Conservation (phyloP, 2,329 filamentous ascomycete species). For the Fusarium sp. region DNA sequence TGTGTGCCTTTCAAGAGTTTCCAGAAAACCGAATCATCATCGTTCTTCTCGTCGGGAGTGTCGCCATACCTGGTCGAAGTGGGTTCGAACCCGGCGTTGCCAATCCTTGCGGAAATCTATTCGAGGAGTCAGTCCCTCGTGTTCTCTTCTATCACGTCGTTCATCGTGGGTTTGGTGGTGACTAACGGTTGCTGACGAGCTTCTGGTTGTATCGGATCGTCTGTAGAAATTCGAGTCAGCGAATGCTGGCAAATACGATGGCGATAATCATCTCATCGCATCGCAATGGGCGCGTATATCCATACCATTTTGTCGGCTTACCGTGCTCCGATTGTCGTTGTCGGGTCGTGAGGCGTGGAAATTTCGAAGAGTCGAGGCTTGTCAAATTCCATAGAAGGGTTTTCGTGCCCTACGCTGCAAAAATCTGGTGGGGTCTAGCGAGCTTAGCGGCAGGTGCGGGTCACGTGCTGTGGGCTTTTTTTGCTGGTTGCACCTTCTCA, state of each 20-base stretch:
- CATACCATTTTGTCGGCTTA: constrained; percentile 67
- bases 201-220: constrained; percentile 99
- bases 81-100: constrained; percentile 98
- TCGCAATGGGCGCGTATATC: constrained; percentile 37
- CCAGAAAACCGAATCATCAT: constrained; percentile 32
- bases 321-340: constrained; percentile 57
- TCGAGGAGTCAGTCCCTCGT: constrained; percentile 54
- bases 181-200: constrained; percentile 93
- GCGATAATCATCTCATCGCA: constrained; percentile 26
- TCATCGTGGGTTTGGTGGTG: constrained; percentile 42
- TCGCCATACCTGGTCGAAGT: constrained; percentile 96
- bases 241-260: constrained; percentile 33
- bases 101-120: constrained; percentile 99
- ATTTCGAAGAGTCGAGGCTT: constrained; percentile 54
- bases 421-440: constrained; percentile 47
- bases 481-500: background rate
- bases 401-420: constrained; percentile 56
- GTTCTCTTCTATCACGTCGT: constrained; percentile 40
- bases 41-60: constrained; percentile 24
- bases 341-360: constrained; percentile 54
- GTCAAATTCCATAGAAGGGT: constrained; percentile 56
- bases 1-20: constrained; percentile 28
- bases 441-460: constrained; percentile 31
- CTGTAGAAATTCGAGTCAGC: constrained; percentile 58
- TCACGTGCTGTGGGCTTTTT: constrained; percentile 32